Percentiles rank a stretch among this genome's conserved stretches.
Evolutionary conservation across 1,284 basidiomycete genomes (phyloP).

Genomic region (Apiotrichum mycotoxinovorans): DNA sequence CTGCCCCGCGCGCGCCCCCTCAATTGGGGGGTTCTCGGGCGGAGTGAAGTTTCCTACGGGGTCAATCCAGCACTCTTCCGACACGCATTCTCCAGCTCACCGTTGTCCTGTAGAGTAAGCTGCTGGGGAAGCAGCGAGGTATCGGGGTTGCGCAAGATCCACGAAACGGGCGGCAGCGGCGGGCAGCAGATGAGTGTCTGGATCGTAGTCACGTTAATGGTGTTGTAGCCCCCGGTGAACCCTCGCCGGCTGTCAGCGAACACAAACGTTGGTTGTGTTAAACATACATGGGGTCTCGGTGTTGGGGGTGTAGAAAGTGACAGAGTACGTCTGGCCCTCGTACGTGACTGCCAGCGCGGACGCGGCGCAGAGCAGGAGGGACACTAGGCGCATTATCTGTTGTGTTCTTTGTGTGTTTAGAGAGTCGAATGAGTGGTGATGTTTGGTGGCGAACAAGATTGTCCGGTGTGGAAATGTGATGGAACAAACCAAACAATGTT

Average conservation of each 20-base stretch:
- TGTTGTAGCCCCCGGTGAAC: slow-evolving; percentile 1
- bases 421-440: too few species aligned
- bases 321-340: not conserved
- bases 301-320: not conserved
- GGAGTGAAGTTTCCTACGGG: not conserved
- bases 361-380: not conserved
- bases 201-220: not conserved
- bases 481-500: too few species aligned
- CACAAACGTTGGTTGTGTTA: not conserved
- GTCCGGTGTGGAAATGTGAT: too few species aligned
- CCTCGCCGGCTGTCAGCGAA: not conserved
- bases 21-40: not conserved
- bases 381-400: not conserved
- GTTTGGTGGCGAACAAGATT: too few species aligned
- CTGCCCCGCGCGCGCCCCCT: not conserved
- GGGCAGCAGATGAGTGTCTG: slow-evolving; percentile 7
- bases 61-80: not conserved
- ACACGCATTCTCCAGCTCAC: not conserved
- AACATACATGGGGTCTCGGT: not conserved
- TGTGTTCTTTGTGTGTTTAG: too few species aligned
- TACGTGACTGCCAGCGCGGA: not conserved
- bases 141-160: not conserved
- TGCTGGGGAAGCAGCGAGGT: not conserved
- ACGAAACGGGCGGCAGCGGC: not conserved
- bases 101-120: not conserved